Evolutionary conservation across 768 basidiomycete species (phyloP).

Genomic region (Pisolithus sp.): DNA sequence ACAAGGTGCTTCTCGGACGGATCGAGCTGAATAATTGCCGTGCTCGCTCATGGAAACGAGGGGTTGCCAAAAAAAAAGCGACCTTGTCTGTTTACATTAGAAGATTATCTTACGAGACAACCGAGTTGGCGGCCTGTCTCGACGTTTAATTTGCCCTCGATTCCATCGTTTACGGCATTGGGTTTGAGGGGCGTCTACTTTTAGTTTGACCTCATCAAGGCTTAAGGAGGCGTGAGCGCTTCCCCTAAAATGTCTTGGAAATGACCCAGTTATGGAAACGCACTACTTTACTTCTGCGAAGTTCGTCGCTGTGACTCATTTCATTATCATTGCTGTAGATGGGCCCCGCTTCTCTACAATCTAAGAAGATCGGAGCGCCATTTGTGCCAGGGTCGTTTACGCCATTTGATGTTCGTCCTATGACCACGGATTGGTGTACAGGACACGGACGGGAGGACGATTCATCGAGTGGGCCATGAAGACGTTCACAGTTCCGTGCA

Average conservation of each 20-base stretch:
- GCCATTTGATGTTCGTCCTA: neutral
- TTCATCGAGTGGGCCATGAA: neutral
- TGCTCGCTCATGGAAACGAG: neutral
- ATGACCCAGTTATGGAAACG: too few relatives aligned
- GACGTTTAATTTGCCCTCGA: too few relatives aligned
- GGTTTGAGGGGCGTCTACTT: too few relatives aligned
- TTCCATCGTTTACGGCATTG: too few relatives aligned
- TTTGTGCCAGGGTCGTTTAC: neutral
- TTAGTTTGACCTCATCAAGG: too few relatives aligned
- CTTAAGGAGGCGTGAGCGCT: too few relatives aligned
- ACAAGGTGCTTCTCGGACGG: neutral
- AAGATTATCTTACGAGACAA: too few relatives aligned
- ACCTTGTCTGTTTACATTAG: neutral
- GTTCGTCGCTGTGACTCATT: neutral
- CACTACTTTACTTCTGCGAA: neutral
- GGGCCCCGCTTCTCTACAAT: neutral
- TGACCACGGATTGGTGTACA: neutral
- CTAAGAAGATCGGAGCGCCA: too few relatives aligned
- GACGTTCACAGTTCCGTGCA: neutral
- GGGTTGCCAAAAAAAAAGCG: neutral
- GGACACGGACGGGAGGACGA: neutral
- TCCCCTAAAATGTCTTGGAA: too few relatives aligned
- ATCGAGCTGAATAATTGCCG: neutral
- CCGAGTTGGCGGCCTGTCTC: too few relatives aligned
- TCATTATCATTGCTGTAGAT: neutral